Base-by-base conservation (phyloP, 2,329 filamentous ascomycete species). In the Dactylonectria macrodidyma region DNA sequence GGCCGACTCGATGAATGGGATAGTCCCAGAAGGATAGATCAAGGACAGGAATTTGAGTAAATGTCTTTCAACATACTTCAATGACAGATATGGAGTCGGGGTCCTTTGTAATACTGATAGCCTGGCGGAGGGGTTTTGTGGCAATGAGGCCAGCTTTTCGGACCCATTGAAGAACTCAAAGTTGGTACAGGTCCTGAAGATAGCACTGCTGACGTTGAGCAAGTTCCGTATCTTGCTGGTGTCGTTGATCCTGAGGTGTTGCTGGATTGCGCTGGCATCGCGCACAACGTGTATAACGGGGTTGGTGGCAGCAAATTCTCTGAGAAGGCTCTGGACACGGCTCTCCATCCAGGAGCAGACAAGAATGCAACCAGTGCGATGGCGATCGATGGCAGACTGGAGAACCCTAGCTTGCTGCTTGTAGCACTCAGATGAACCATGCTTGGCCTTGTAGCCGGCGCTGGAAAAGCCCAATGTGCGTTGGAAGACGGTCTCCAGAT, bases 81-180 rank as follows among this genome's bases (percentile, higher is more conserved):
- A 79, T 0, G 90, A 91, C 16, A 93, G 79, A 70, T 92, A 92
- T 0, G 90, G 89, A 2, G 89, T 87, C 0, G 85, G 83, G 1
- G 82, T 81, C 59, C 82, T 67, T 8, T 73, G 71, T 78, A 64
- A 79, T 78, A 59, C 80, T 51, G 72, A 70, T 6, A 59, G 52
- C 0, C 70, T 67, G 12, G 66, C 22, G 26, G 48, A 69, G 30
- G 3, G 59, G 62, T 52, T 19, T 6, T 38, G 46, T 5, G 47
- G 52, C 30, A 71, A 75, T 71, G 72, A 76, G 50, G 81, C 76
- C 5, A 77, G 77, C 19, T 81, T 83, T 75, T 93, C 91, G 2
- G 91, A 91, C 16, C 93, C 83, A 72, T 94, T 94, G 82, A 90
- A 94, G 78, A 94, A 95, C 75, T 95, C 92, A 69, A 92, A 88